Percentiles rank a stretch among this genome's conserved stretches.
These are phyloP conservation scores for Spergularia marina DNA, from an alignment of 148 eudicot genomes.

Conservation along the genomic window DNA sequence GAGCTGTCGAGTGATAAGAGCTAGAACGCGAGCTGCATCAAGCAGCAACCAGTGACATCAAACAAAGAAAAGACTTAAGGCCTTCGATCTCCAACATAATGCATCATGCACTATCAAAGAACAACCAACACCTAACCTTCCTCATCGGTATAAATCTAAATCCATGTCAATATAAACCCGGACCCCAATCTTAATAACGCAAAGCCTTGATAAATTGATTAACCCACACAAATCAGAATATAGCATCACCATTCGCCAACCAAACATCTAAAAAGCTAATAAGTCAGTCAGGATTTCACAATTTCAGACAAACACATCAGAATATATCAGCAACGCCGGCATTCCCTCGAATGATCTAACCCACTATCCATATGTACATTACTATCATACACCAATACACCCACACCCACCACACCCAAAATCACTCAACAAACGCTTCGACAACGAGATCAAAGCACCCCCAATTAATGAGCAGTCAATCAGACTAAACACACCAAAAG, in stretches of 20 bases:
- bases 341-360: background rate
- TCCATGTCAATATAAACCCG: background rate
- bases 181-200: background rate
- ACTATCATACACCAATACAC: background rate
- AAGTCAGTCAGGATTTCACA: background rate
- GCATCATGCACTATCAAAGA: background rate
- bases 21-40: background rate
- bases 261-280: background rate
- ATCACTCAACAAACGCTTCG: background rate
- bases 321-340: background rate
- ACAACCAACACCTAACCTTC: background rate
- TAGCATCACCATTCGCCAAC: background rate
- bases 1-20: background rate
- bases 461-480: background rate
- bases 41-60: background rate
- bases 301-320: background rate
- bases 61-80: background rate
- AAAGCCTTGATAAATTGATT: background rate
- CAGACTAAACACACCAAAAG: background rate
- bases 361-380: background rate
- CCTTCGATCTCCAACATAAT: background rate
- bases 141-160: background rate
- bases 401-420: background rate
- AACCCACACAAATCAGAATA: background rate
- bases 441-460: conserved; percentile 11